Evolutionary conservation across 108 stramenopile genomes (phyloP).

Genomic region (Pinguiococcus pyrenoidosus): DNA sequence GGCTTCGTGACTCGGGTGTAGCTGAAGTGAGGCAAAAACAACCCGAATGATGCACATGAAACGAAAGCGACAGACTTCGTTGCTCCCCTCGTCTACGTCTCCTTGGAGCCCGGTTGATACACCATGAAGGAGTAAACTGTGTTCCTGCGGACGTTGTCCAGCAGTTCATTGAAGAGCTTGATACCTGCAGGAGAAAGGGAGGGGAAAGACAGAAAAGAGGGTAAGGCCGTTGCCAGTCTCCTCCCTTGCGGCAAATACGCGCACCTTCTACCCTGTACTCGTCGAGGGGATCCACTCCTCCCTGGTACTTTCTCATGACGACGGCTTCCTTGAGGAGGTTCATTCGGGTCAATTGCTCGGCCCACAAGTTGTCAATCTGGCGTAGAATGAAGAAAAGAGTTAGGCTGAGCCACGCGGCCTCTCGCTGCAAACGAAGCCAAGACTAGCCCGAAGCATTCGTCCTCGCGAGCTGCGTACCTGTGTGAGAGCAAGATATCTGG

Average conservation of each 20-base stretch:
- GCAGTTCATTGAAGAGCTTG: slow-evolving; percentile 20
- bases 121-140: slow-evolving; percentile 30
- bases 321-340: slow-evolving; percentile 24
- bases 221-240: neutral
- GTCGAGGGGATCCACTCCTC: slow-evolving; percentile 16
- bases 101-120: slow-evolving; percentile 13
- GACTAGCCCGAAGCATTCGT: too few species aligned
- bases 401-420: too few species aligned
- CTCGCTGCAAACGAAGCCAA: too few species aligned
- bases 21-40: too few species aligned
- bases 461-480: too few species aligned
- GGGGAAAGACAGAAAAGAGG: neutral
- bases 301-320: slow-evolving; percentile 14
- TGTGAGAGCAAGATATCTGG: too few species aligned
- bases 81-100: neutral
- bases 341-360: slow-evolving; percentile 16
- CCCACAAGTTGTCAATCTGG: slow-evolving; percentile 24
- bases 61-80: neutral
- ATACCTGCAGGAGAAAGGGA: slow-evolving; percentile 3
- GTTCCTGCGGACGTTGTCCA: slow-evolving; percentile 28
- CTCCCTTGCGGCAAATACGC: neutral
- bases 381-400: slow-evolving; percentile 19
- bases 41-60: neutral
- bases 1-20: too few species aligned
- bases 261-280: slow-evolving; percentile 18